A percentile compares a stretch with the other conserved stretches of the same genome.
These are phyloP conservation scores for Pichia kluyveri DNA, from an alignment of 805 yeast species.

Conservation along the genomic window DNA sequence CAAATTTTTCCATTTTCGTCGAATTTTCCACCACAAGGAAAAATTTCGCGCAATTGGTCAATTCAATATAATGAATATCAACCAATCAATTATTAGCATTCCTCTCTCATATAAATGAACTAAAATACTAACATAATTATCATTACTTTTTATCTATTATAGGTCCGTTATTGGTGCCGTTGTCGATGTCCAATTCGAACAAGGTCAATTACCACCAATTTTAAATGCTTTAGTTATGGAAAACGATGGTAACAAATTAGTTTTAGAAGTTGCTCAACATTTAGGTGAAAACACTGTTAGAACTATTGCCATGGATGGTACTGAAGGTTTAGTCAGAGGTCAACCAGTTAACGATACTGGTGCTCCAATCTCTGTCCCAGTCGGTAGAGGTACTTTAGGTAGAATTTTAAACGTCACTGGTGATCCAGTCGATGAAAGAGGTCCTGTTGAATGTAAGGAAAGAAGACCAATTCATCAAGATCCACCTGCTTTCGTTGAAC, in stretches of 20 bases:
- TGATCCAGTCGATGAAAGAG: slow-evolving; percentile 99
- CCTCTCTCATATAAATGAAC: no score
- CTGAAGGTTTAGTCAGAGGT: slow-evolving; percentile 99
- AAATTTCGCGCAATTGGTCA: no score
- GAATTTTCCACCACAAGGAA: no score
- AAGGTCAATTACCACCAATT: slow-evolving; percentile 94
- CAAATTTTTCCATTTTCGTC: no score
- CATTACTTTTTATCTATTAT: slow-evolving; percentile 6
- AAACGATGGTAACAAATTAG: slow-evolving; percentile 60
- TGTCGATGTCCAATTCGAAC: slow-evolving; percentile 98
- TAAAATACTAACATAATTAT: slow-evolving; percentile 15
- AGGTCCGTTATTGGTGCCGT: slow-evolving; percentile 99
- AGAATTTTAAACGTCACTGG: slow-evolving; percentile 97
- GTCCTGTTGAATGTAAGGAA: slow-evolving; percentile 88
- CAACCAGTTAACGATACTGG: slow-evolving; percentile 88
- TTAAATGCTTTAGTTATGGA: slow-evolving; percentile 91
- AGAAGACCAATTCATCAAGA: slow-evolving; percentile 99
- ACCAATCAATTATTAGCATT: no score
- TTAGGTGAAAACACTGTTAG: slow-evolving; percentile 99
- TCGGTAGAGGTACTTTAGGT: slow-evolving; percentile 98
- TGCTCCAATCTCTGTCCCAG: slow-evolving; percentile 97
- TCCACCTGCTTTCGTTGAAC: slow-evolving; percentile 93
- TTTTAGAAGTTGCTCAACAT: slow-evolving; percentile 98
- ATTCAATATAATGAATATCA: no score
- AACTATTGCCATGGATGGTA: slow-evolving; percentile 99